Conservation (phyloP, 2,329 filamentous ascomycete species). For the Hysterium pulicare region DNA sequence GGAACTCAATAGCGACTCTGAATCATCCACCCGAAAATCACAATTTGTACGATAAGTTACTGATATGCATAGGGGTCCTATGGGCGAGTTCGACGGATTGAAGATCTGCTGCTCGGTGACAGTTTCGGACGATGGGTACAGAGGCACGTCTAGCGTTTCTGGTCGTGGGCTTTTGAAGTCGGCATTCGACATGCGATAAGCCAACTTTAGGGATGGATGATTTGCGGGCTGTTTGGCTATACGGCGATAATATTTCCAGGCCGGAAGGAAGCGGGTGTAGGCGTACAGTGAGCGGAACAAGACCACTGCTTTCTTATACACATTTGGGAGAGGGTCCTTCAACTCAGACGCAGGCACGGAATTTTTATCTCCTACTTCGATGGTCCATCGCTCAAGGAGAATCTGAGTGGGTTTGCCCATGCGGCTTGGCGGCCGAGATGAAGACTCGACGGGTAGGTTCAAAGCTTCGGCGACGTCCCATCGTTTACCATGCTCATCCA, state of each 20-base stretch:
- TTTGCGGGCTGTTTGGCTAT: slow-evolving; percentile 66
- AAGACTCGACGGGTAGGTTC: slow-evolving; percentile 55
- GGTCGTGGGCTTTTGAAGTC: slow-evolving; percentile 51
- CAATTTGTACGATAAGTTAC: slow-evolving; percentile 85
- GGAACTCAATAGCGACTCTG: slow-evolving; percentile 85
- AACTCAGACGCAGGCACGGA: slow-evolving; percentile 56
- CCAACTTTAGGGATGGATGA: slow-evolving; percentile 64
- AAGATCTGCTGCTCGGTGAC: slow-evolving; percentile 76
- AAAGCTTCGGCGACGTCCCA: slow-evolving; percentile 90
- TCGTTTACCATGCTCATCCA: slow-evolving; percentile 85
- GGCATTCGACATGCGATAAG: slow-evolving; percentile 72
- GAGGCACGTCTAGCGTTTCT: slow-evolving; percentile 69
- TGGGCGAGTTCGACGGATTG: slow-evolving; percentile 79
- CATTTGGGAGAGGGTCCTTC: slow-evolving; percentile 67
- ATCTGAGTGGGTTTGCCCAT: slow-evolving; percentile 61
- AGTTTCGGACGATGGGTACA: slow-evolving; percentile 53
- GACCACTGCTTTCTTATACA: slow-evolving; percentile 97
- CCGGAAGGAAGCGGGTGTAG: slow-evolving; percentile 75
- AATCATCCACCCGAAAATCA: slow-evolving; percentile 87
- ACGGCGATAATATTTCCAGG: slow-evolving; percentile 78
- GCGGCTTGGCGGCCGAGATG: slow-evolving; percentile 47
- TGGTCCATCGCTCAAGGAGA: slow-evolving; percentile 84
- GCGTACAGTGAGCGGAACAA: slow-evolving; percentile 87
- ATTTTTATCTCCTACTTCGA: slow-evolving; percentile 67
- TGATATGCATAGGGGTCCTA: slow-evolving; percentile 75